A percentile compares a stretch with the other conserved stretches of the same genome.
phyloP scores from a whole-genome alignment of 352 stramenopile species.

The Phytophthora ohioensis region DNA sequence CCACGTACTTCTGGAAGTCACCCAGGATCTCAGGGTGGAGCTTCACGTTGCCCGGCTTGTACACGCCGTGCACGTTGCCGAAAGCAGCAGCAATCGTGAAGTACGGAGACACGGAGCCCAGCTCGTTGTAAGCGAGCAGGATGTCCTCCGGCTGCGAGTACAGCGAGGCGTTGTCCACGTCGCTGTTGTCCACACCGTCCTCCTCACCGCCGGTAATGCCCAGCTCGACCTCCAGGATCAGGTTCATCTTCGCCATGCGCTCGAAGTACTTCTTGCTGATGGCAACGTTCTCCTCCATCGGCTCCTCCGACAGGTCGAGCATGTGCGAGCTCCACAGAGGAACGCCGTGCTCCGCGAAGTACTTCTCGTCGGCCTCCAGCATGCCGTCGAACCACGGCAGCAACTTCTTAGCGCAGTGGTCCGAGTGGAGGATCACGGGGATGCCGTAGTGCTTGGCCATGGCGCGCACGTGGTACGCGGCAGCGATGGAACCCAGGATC shows the following conservation, averaged over 20 bases:
- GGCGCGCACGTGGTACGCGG: slow-evolving; percentile 96
- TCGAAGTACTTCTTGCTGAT: slow-evolving; percentile 98
- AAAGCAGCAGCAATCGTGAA: slow-evolving; percentile 95
- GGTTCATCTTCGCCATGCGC: slow-evolving; percentile 95
- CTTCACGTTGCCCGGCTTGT: slow-evolving; percentile 99
- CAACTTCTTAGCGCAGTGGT: slow-evolving; percentile 99
- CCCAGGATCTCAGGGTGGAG: slow-evolving; percentile 97
- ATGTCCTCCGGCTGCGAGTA: slow-evolving; percentile 60
- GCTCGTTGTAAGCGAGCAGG: slow-evolving; percentile 95
- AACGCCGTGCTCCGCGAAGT: slow-evolving; percentile 95
- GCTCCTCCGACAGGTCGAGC: slow-evolving; percentile 98
- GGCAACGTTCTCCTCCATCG: slow-evolving; percentile 98
- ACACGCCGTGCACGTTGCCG: slow-evolving; percentile 93
- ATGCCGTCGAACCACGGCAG: slow-evolving; percentile 99
- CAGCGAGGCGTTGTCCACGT: slow-evolving; percentile 94
- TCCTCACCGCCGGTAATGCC: slow-evolving; percentile 98
- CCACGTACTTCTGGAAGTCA: slow-evolving; percentile 94
- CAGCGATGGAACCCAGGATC: slow-evolving; percentile 80
- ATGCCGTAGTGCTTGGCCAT: slow-evolving; percentile 97
- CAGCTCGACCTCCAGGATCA: slow-evolving; percentile 99
- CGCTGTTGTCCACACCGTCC: slow-evolving; percentile 98
- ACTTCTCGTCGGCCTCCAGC: slow-evolving; percentile 95
- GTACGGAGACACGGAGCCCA: slow-evolving; percentile 90
- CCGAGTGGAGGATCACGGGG: slow-evolving; percentile 98
- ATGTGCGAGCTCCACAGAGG: slow-evolving; percentile 99